Conservation (phyloP, 139 green algal genomes). For the Astrephomene gubernaculifera region DNA sequence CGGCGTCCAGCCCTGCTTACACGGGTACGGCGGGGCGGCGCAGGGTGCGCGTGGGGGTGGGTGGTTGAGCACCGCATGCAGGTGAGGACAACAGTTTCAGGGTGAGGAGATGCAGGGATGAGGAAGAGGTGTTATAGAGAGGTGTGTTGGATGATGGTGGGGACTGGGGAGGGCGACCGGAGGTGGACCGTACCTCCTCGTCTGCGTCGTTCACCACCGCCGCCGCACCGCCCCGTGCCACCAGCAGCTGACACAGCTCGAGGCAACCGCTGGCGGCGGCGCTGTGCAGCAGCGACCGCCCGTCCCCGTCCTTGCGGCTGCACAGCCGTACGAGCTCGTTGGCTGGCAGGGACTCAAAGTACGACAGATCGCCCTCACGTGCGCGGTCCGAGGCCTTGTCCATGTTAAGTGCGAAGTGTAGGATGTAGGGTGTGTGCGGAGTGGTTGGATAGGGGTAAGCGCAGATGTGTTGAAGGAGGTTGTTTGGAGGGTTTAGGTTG, state of each 20-base stretch:
- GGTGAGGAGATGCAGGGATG: background rate
- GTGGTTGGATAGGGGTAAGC: too few species aligned
- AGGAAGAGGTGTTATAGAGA: background rate
- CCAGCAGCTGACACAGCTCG: slow-evolving; percentile 66
- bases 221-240: slow-evolving; percentile 42
- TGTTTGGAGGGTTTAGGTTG: too few species aligned
- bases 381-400: slow-evolving; percentile 59
- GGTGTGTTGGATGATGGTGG: background rate
- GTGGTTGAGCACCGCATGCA: too few species aligned
- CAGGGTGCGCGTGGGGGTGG: background rate
- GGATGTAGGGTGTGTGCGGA: too few species aligned
- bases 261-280: slow-evolving; percentile 17
- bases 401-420: too few species aligned
- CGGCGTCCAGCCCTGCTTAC: slow-evolving; percentile 74
- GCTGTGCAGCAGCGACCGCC: slow-evolving; percentile 73
- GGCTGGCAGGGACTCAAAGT: slow-evolving; percentile 52
- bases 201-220: slow-evolving; percentile 61
- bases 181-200: slow-evolving; percentile 66
- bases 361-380: slow-evolving; percentile 56
- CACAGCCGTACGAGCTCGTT: slow-evolving; percentile 59
- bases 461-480: too few species aligned
- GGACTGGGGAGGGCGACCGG: background rate
- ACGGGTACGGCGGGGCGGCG: background rate
- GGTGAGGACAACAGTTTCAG: too few species aligned
- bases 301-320: slow-evolving; percentile 71